Base-by-base conservation (phyloP, 768 basidiomycete species). In the Termitomyces sp. region DNA sequence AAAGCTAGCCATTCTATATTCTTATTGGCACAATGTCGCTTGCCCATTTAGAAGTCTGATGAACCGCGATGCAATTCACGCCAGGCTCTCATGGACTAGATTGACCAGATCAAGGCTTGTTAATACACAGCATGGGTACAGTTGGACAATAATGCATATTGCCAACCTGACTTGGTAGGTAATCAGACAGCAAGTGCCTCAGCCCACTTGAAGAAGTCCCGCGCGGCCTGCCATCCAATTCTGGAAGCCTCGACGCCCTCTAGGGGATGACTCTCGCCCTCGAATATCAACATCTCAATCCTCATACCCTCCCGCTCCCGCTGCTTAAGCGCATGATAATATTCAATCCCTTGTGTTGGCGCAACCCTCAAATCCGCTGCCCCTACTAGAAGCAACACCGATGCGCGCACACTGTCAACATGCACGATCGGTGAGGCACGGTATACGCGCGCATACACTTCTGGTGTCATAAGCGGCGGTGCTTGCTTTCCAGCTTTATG, bases 241-340 rank as follows among this genome's bases (percentile, higher is more conserved):
- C 74, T 75, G n/a, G 74, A 73, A 1, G 81, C 76, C 63, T 85
- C 84, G 3, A 87, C 82, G 0, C 83, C 81, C 17, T 85, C 85
- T 6, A 87, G 64, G 3, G 83, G 72, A 65, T 89, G 87, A 1
- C 77, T 73, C 60, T 87, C 83, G 22, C 81, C 78, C 21, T 79
- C 78, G 58, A 87, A 88, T 46, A 75, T 64, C 35, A 87, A 67
- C 77, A 87, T 74, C 46, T 85, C 81, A 15, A 85, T 70, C 64
- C 51, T 58, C 32, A 37, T 47, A 1, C 24, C 54, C 59, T 40
- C 57, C 48, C 12, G 58, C 60, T 32, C 58, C 47, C 68, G 64
- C 7, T 74, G 80, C 63, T 81, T 87, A 53, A 90, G 65, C 5
- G 80, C 80, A 66, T 90, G 85, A 57, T 85, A 90, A 64, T 81